Base-by-base conservation (phyloP, 2,329 filamentous ascomycete genomes). In the Bipolaris bicolor region DNA sequence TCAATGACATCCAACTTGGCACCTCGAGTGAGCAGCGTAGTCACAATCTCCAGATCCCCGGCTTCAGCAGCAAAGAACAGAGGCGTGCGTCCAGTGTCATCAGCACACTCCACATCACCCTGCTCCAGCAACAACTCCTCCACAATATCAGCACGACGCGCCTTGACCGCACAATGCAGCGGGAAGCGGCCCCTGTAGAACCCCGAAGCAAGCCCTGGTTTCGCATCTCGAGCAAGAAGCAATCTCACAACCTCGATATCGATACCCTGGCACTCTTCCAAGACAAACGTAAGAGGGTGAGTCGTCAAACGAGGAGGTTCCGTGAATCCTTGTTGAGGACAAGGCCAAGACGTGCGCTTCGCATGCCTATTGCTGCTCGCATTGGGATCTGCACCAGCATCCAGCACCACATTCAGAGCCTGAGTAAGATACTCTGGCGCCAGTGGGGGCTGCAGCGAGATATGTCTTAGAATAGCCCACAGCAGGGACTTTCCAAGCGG, bases 131-230 rank as follows among this genome's bases (percentile, higher is more conserved):
- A 49, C n/a, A 72, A 59, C 36, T 67, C 60, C 3, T 71, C 65
- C 6, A 71, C 60, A 10, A 69, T 50, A 18, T 72, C 69, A 18
- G 66, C 36, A 3, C 69, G 67, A 26, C 69, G 68, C 7, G 64
- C 63, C 40, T 63, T 61, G 7, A 65, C 62, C 9, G 71, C 68
- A 0, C 70, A 69, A 45, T 73, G 71, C 7, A 73, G 57, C 15
- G 71, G 68, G 39, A 57, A 61, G n/a, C 69, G 64, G 3, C 65
- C 62, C 15, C 60, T 55, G 55, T 69, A 72, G 26, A 68, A 66
- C 0, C 63, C 49, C 0, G 69, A 72, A 5, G 64, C 22, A 9
- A 62, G 55, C 1, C 60, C 64, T 2, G 68, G 45, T 6, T 65
- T 65, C 7, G 69, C 55, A 9, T 66, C 67, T 15, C 62, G 60